Evolutionary conservation across 441 rosid species (phyloP).

Genomic region (Bocquillonia castaneifolia): DNA sequence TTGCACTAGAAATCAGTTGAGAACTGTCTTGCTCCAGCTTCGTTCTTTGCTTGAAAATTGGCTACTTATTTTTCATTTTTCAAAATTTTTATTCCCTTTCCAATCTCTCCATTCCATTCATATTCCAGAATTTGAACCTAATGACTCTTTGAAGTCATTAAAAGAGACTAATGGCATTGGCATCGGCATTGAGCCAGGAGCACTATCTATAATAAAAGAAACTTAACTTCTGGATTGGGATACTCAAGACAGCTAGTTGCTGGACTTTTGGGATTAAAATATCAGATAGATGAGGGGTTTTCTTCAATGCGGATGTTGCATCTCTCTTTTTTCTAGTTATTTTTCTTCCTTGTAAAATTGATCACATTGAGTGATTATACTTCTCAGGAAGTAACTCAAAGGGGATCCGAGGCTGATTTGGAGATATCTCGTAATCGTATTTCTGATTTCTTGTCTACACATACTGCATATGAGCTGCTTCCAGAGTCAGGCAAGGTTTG

Average conservation of each 20-base stretch:
- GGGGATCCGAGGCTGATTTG: constrained; percentile 42
- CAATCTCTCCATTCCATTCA: too few relatives aligned
- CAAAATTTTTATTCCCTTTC: too few relatives aligned
- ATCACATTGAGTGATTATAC: constrained; percentile 22
- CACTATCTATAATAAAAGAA: not conserved
- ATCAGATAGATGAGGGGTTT: not conserved
- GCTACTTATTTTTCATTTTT: not conserved
- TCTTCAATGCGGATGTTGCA: constrained; percentile 2
- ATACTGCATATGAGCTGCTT: constrained; percentile 62
- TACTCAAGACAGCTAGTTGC: not conserved
- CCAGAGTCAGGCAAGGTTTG: constrained; percentile 83
- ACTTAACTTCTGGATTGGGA: not conserved
- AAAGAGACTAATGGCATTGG: not conserved
- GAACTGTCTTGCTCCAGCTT: not conserved
- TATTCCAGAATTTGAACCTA: too few relatives aligned
- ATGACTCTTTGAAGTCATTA: not conserved
- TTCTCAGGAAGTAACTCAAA: constrained; percentile 28
- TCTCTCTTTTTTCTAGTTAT: not conserved
- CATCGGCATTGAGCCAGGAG: not conserved
- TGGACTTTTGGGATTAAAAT: too few relatives aligned
- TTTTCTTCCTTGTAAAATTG: constrained; percentile 16
- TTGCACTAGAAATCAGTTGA: not conserved
- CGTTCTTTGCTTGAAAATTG: not conserved
- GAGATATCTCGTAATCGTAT: constrained; percentile 49
- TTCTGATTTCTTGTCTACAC: constrained; percentile 43